Evolutionary conservation across 2,329 filamentous ascomycete genomes (phyloP).

Genomic region (Monilinia fructigena): DNA sequence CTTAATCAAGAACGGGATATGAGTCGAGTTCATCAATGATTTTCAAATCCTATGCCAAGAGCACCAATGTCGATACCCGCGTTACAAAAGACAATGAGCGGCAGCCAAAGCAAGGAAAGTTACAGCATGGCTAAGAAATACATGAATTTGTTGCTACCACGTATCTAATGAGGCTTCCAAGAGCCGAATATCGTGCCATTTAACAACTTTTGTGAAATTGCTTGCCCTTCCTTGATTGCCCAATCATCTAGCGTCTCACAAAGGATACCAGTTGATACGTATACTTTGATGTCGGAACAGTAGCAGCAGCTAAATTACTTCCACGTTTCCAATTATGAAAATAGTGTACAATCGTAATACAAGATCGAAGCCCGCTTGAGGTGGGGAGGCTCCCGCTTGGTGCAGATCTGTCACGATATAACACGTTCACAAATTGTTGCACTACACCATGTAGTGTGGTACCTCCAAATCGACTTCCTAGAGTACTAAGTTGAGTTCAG

Average conservation of each 20-base stretch:
- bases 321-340: background rate
- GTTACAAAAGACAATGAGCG: background rate
- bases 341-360: background rate
- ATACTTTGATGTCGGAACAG: background rate
- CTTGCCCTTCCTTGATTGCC: background rate
- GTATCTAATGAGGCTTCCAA: background rate
- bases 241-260: background rate
- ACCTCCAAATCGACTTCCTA: background rate
- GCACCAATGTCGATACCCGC: background rate
- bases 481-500: too few species aligned
- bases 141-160: background rate
- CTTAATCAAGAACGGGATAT: too few species aligned
- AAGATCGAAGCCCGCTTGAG: background rate
- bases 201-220: background rate
- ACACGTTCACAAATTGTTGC: background rate
- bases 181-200: background rate
- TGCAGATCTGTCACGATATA: background rate
- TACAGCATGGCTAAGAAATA: background rate
- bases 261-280: background rate
- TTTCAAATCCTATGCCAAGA: background rate
- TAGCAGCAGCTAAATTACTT: background rate
- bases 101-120: background rate
- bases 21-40: too few species aligned
- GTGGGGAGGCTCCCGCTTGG: background rate
- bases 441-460: background rate